Conservation (phyloP, 805 yeast species). For the Kuraishia piskuri region DNA sequence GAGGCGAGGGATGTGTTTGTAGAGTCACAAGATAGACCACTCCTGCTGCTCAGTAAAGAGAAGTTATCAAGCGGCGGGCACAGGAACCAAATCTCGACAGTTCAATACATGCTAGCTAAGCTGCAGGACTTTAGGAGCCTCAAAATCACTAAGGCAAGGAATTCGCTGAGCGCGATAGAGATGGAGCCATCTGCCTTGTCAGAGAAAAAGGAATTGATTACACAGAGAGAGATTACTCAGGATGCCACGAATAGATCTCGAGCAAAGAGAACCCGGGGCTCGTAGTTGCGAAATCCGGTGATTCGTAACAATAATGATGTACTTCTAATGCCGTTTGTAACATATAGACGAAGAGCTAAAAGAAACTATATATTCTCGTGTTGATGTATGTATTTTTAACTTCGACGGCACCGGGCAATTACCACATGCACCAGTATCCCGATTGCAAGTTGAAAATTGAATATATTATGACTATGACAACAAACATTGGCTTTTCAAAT, state of each 20-base stretch:
- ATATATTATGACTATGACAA: not conserved
- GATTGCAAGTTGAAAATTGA: not conserved
- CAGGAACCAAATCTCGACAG: not conserved
- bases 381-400: not conserved
- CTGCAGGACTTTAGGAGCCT: constrained; percentile 2
- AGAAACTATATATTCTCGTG: not conserved
- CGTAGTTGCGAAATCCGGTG: too few relatives aligned
- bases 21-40: constrained; percentile 11
- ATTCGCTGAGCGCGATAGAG: not conserved
- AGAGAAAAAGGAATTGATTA: not conserved
- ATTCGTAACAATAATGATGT: not conserved
- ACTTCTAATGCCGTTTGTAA: not conserved
- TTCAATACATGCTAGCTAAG: constrained; percentile 5
- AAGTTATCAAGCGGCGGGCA: not conserved
- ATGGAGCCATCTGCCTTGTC: not conserved
- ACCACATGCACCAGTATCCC: not conserved
- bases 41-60: constrained; percentile 3
- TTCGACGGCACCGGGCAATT: not conserved
- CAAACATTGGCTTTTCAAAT: not conserved
- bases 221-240: not conserved
- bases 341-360: not conserved
- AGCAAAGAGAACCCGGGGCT: not conserved
- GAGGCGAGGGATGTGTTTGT: constrained; percentile 12
- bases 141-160: not conserved
- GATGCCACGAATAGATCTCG: not conserved